These are phyloP conservation scores for Pythium utonaiense DNA, from an alignment of 352 stramenopile genomes.

Conservation along the genomic window DNA sequence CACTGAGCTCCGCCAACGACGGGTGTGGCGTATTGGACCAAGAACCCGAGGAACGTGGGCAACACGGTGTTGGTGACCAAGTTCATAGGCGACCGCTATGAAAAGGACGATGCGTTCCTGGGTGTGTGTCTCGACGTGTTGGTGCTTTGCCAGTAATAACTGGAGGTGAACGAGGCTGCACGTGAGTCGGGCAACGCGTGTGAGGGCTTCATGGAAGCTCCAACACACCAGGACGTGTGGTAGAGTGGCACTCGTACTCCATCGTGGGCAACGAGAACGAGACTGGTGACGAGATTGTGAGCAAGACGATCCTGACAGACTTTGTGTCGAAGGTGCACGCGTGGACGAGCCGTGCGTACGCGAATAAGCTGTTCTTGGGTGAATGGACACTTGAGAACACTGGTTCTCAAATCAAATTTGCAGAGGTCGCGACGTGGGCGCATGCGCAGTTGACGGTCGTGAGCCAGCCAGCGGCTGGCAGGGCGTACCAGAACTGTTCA, in stretches of 20 bases:
- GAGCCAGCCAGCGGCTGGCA: too few relatives aligned
- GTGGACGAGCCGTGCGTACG: slow-evolving; percentile 12
- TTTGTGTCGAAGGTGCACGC: slow-evolving; percentile 8
- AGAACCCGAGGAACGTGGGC: slow-evolving; percentile 21
- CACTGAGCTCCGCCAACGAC: slow-evolving; percentile 37
- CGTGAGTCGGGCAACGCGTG: slow-evolving; percentile 21
- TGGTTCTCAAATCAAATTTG: neutral
- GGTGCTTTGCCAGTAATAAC: slow-evolving; percentile 26
- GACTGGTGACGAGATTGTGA: slow-evolving; percentile 12
- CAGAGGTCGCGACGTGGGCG: slow-evolving; percentile 22
- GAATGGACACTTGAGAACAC: slow-evolving; percentile 20
- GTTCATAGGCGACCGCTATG: slow-evolving; percentile 26
- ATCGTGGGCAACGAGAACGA: slow-evolving; percentile 21
- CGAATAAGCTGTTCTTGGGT: slow-evolving; percentile 25
- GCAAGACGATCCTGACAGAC: neutral
- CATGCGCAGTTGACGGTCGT: too few relatives aligned
- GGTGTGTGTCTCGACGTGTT: slow-evolving; percentile 21
- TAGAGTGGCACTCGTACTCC: slow-evolving; percentile 28
- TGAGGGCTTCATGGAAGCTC: slow-evolving; percentile 18
- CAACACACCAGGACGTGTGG: slow-evolving; percentile 18
- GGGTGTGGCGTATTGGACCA: slow-evolving; percentile 9
- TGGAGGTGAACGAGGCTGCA: slow-evolving; percentile 19
- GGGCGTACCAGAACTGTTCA: too few relatives aligned
- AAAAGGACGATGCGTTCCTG: slow-evolving; percentile 28
- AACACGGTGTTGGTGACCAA: slow-evolving; percentile 23